These are phyloP conservation scores for Turritis glabra DNA, from an alignment of 345 rosid genomes.

Conservation along the genomic window DNA sequence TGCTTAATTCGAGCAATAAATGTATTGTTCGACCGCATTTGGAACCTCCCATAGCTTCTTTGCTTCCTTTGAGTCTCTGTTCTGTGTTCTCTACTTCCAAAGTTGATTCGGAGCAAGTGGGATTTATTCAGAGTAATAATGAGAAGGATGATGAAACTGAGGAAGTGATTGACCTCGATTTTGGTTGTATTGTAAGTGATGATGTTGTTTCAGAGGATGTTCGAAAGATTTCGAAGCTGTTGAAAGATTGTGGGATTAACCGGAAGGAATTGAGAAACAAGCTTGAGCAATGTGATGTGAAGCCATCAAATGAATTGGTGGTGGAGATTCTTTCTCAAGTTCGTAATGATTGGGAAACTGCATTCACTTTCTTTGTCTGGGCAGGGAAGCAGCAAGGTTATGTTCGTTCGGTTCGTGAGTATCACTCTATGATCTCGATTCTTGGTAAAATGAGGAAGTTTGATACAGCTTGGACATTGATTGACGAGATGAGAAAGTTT, in stretches of 20 bases:
- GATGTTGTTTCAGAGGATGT: slow-evolving; percentile 47
- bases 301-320: slow-evolving; percentile 61
- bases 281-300: slow-evolving; percentile 61
- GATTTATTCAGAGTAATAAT: background rate
- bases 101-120: background rate
- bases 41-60: background rate
- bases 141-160: slow-evolving; percentile 31
- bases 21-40: background rate
- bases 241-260: slow-evolving; percentile 43
- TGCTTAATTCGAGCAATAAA: background rate
- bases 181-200: slow-evolving; percentile 5
- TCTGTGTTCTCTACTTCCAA: slow-evolving; percentile 29
- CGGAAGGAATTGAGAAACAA: slow-evolving; percentile 47
- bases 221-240: slow-evolving; percentile 43
- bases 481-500: slow-evolving; percentile 80
- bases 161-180: slow-evolving; percentile 22
- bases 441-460: slow-evolving; percentile 90
- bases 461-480: slow-evolving; percentile 83
- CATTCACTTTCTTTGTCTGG: slow-evolving; percentile 87
- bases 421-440: slow-evolving; percentile 77
- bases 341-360: slow-evolving; percentile 85
- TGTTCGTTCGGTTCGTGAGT: slow-evolving; percentile 58
- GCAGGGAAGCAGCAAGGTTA: slow-evolving; percentile 69
- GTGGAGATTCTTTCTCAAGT: slow-evolving; percentile 66
- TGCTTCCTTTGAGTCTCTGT: slow-evolving; percentile 15